Evolutionary conservation across 169 alveolate species (phyloP), one percentile per base, ranked within the genome.

Genomic region (Amoebophrya sp.): DNA sequence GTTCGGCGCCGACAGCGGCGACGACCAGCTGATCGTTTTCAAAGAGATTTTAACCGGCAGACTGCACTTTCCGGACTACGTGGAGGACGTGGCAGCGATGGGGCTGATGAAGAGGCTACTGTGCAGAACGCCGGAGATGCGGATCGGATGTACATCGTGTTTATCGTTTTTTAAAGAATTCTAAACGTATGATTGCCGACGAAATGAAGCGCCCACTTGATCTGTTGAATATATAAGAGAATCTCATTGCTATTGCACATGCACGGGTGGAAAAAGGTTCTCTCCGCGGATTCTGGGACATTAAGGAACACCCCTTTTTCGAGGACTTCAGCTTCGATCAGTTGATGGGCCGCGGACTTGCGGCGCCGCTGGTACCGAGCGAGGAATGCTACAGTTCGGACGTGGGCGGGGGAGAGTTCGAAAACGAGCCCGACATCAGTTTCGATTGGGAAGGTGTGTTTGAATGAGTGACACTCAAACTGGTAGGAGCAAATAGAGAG

Each of bases 21-120:
- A 97, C 41, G 99, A 98, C 92, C 99, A 98, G 50, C 95, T 97
- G 78, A 98, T 96, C 92, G 97, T 97, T 31, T 98, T 98, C 94
- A 95, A 98, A 92, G 98, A 96, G 78, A 97, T 97, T 26, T 93
- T 97, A 40, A 96, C 98, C 41, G 97, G 91, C 29, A 92, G 90
- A 38, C 92, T 92, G 42, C 43, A 88, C 34, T 88, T 92, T 88
- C 94, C 94, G 0, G 91, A 90, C 87, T 92, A 92, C 87, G 96
- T 97, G 42, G 92, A 92, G 69, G 98, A 97, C 92, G 94, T 91
- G 29, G 98, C 95, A 40, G 96, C 98, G 41, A 94, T 96, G 18
- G 95, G 95, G 88, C 94, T 97, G 92, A 97, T 97, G 91, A 97
- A 96, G 92, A 67, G 98, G 87, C 91, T 97, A 78, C 90, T 97